These are phyloP conservation scores for Talaromyces islandicus DNA, from an alignment of 2,329 filamentous ascomycete species.

Conservation along the genomic window DNA sequence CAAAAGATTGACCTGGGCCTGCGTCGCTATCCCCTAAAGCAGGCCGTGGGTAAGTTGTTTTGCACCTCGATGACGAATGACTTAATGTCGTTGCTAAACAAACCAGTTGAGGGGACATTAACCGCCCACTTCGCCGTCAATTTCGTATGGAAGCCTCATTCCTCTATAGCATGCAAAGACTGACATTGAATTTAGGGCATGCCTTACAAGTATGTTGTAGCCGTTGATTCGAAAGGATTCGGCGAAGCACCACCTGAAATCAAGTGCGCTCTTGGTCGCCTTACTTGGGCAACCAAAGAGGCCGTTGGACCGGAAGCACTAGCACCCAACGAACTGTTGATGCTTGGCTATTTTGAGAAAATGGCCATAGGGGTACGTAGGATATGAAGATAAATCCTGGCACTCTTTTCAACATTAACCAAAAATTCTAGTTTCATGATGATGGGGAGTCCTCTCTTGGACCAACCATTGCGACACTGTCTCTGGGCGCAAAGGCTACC, in stretches of 20 bases:
- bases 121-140: constrained; percentile 46
- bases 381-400: background rate
- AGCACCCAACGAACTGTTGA: constrained; percentile 52
- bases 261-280: constrained; percentile 40
- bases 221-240: constrained; percentile 40
- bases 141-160: constrained; percentile 30
- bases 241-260: constrained; percentile 37
- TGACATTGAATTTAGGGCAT: constrained; percentile 39
- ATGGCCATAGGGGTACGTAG: constrained; percentile 46
- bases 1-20: constrained; percentile 43
- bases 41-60: constrained; percentile 25
- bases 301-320: constrained; percentile 28
- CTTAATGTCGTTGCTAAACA: background rate
- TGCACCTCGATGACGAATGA: background rate
- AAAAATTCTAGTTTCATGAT: constrained; percentile 47
- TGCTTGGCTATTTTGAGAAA: constrained; percentile 50
- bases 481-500: constrained; percentile 45
- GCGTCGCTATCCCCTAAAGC: constrained; percentile 32
- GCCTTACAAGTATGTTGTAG: constrained; percentile 55
- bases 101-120: constrained; percentile 29
- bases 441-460: constrained; percentile 54
- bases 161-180: constrained; percentile 3
- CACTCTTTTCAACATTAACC: background rate
- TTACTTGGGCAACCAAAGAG: constrained; percentile 49
- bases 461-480: constrained; percentile 50